phyloP scores from a whole-genome alignment of 2,329 filamentous ascomycete genomes.

The Neonectria hederae region DNA sequence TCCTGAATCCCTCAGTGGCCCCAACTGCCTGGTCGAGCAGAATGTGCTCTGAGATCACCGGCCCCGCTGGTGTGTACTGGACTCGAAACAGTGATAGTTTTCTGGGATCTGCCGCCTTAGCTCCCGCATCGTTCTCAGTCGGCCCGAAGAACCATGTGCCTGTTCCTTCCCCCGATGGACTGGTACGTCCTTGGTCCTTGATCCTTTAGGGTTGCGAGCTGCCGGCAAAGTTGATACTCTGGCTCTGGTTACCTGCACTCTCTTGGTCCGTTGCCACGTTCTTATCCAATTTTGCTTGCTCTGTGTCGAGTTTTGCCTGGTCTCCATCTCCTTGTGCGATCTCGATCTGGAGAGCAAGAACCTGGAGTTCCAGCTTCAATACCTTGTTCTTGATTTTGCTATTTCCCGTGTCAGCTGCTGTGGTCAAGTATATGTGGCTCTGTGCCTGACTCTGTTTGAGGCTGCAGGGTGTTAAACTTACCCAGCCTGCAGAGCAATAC shows the following conservation, averaged over 20 bases:
- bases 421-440: not conserved
- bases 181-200: not conserved
- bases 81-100: not conserved
- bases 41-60: not conserved
- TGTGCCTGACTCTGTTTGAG: not conserved
- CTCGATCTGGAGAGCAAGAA: slow-evolving; percentile 60
- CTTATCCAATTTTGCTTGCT: slow-evolving; percentile 62
- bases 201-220: slow-evolving; percentile 11
- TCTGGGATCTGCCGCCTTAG: not conserved
- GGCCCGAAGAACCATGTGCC: not conserved
- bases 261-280: slow-evolving; percentile 56
- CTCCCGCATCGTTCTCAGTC: not conserved
- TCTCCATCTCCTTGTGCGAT: slow-evolving; percentile 58
- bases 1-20: not conserved
- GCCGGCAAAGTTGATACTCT: slow-evolving; percentile 47
- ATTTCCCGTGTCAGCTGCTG: not conserved
- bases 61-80: not conserved
- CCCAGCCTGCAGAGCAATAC: slow-evolving; percentile 59
- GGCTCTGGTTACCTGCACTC: slow-evolving; percentile 47
- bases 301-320: slow-evolving; percentile 53
- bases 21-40: not conserved
- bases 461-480: not conserved
- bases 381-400: slow-evolving; percentile 70
- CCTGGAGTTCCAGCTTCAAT: slow-evolving; percentile 64
- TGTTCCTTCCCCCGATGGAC: not conserved